Evolutionary conservation across 1,284 basidiomycete genomes (phyloP), one percentile per base, ranked within the genome.

Genomic region (Apiotrichum domesticum): DNA sequence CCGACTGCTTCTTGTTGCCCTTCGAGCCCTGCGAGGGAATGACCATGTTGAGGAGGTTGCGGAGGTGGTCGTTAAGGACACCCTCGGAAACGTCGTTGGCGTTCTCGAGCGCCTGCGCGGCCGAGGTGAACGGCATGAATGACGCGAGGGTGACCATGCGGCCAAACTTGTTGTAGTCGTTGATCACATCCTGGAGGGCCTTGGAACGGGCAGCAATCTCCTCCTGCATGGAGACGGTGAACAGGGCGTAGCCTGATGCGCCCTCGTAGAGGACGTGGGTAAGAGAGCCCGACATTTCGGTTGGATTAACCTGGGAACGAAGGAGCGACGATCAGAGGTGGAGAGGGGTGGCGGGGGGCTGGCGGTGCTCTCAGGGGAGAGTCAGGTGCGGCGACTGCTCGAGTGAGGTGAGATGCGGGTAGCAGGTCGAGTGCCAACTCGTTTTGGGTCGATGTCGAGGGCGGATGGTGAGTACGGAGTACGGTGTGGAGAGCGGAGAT

Each of bases 41-140:
- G 77, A 92, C 91, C 63, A 97, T 82, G 74, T 95, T 90, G 61
- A 98, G 83, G 51, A 98, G 80, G 52, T 87, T 85, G 74, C 87
- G 85, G 59, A 98, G 81, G 76, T 92, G 85, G 63, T 92, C 88
- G 74, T 90, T 94, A 52, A 97, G 78, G 58, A 95, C 65, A 92
- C 95, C 93, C 82, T 98, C 95, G 5, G 95, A 98, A 14, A 98
- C 79, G 77, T 98, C 94, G 74, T 98, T 96, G 56, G 88, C 87
- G 70, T 96, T 97, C 79, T 98, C 93, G 64, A 99, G 80, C 34
- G 95, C 96, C 75, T 98, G 89, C 1, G 91, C 92, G 42, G 94
- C 93, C 64, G 83, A 93, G 76, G 91, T 92, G 83, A 96, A 98
- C 2, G 96, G 95, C 57, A 87, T 83, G 81, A 98, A 98, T 72